Percentiles rank a stretch among this genome's conserved stretches.
These are phyloP conservation scores for Eucalyptus paniculata DNA, from an alignment of 345 rosid genomes.

Conservation along the genomic window DNA sequence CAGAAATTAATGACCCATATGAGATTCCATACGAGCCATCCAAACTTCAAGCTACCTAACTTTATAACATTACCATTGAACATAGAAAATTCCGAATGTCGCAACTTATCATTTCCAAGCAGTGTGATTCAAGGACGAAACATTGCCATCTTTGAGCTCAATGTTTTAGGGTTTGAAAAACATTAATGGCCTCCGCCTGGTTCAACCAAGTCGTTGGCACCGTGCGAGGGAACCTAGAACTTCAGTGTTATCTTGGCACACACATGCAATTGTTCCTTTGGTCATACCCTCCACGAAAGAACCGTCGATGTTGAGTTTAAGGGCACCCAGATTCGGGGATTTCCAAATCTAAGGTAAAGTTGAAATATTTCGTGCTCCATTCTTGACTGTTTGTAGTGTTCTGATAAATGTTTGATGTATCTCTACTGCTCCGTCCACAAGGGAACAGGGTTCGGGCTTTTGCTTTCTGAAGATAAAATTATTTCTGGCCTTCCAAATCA, in stretches of 20 bases:
- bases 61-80: too few species aligned
- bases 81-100: too few species aligned
- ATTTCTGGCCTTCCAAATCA: neutral
- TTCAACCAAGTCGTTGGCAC: neutral
- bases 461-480: neutral
- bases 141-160: neutral
- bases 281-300: neutral
- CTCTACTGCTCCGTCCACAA: too few species aligned
- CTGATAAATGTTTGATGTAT: too few species aligned
- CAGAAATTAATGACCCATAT: too few species aligned
- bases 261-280: neutral
- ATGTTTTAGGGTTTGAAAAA: neutral
- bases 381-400: neutral
- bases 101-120: neutral
- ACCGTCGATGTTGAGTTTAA: neutral
- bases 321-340: neutral
- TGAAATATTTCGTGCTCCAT: neutral
- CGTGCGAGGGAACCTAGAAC: neutral
- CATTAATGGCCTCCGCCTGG: neutral
- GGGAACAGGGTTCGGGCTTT: neutral
- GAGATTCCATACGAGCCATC: too few species aligned
- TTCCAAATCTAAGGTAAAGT: neutral
- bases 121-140: neutral
- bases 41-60: too few species aligned
- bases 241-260: neutral